Evolutionary conservation across 2,329 filamentous ascomycete genomes (phyloP).

Genomic region (Hypocrella siamensis): DNA sequence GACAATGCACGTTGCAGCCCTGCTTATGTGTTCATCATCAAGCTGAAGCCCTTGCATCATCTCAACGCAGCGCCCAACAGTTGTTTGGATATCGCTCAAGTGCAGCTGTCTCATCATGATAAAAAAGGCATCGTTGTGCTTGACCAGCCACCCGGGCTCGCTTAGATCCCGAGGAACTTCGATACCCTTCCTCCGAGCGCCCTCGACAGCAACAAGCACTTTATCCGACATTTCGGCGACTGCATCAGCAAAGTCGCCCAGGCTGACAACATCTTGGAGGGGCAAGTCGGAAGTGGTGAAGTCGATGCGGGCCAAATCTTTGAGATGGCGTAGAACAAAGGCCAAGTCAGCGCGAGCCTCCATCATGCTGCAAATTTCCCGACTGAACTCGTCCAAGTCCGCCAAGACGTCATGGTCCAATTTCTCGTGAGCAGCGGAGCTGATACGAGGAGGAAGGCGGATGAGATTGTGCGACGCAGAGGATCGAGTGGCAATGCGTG

Average conservation of each 20-base stretch:
- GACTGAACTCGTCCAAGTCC: slow-evolving; percentile 20
- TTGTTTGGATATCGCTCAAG: slow-evolving; percentile 34
- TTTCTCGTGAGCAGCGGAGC: slow-evolving; percentile 19
- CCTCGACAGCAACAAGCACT: slow-evolving; percentile 66
- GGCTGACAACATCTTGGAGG: slow-evolving; percentile 6
- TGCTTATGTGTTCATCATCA: slow-evolving; percentile 10
- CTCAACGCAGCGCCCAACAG: slow-evolving; percentile 21
- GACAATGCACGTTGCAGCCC: slow-evolving; percentile 16
- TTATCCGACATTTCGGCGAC: slow-evolving; percentile 55
- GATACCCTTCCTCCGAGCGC: slow-evolving; percentile 40
- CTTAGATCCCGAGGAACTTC: slow-evolving; percentile 19
- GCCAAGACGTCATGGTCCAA: slow-evolving; percentile 18
- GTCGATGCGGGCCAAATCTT: slow-evolving; percentile 40
- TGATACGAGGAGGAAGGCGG: slow-evolving; percentile 34
- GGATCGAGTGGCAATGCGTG: slow-evolving; percentile 27
- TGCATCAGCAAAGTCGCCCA: slow-evolving; percentile 35
- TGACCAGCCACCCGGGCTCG: slow-evolving; percentile 19
- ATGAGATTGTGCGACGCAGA: slow-evolving; percentile 25
- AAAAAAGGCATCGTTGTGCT: slow-evolving; percentile 33
- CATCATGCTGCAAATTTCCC: slow-evolving; percentile 24
- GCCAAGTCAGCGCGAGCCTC: slow-evolving; percentile 36
- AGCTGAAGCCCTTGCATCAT: slow-evolving; percentile 18
- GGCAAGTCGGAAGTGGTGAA: slow-evolving; percentile 5
- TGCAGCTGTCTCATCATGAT: slow-evolving; percentile 43
- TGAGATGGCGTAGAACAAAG: slow-evolving; percentile 51